A percentile compares a stretch with the other conserved stretches of the same genome.
Conservation (phyloP, 2,329 filamentous ascomycete genomes). For the Trichophyton verrucosum region DNA sequence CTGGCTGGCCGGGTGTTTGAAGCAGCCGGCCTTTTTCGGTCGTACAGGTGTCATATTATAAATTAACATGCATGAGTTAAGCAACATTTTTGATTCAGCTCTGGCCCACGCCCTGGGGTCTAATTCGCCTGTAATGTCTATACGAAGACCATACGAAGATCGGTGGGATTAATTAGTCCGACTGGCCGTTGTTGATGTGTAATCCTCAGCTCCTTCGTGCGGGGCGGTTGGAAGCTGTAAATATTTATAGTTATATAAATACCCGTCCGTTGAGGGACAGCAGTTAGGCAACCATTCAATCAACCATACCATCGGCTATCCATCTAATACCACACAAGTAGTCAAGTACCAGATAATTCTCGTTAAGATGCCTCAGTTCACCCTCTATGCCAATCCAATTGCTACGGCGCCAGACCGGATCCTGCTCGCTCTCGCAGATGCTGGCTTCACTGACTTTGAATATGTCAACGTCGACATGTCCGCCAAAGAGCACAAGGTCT, state of each 20-base stretch:
- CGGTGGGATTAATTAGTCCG: not conserved
- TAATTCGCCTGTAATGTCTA: not conserved
- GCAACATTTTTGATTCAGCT: not conserved
- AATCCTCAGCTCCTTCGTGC: not conserved
- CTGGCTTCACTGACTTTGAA: constrained; percentile 34
- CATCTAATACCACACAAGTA: not conserved
- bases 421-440: constrained; percentile 34
- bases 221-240: not conserved
- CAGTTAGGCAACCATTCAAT: not conserved
- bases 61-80: not conserved
- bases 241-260: not conserved
- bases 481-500: constrained; percentile 34
- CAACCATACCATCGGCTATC: not conserved
- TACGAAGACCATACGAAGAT: not conserved
- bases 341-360: not conserved
- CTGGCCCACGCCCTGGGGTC: not conserved
- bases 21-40: not conserved
- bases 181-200: not conserved
- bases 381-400: constrained; percentile 30
- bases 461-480: constrained; percentile 30
- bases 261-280: not conserved
- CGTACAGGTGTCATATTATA: not conserved
- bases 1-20: constrained; percentile 8
- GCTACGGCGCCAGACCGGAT: constrained; percentile 36
- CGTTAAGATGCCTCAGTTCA: constrained; percentile 19